phyloP scores from a whole-genome alignment of 2,329 filamentous ascomycete species.

The Exophiala aquamarina region DNA sequence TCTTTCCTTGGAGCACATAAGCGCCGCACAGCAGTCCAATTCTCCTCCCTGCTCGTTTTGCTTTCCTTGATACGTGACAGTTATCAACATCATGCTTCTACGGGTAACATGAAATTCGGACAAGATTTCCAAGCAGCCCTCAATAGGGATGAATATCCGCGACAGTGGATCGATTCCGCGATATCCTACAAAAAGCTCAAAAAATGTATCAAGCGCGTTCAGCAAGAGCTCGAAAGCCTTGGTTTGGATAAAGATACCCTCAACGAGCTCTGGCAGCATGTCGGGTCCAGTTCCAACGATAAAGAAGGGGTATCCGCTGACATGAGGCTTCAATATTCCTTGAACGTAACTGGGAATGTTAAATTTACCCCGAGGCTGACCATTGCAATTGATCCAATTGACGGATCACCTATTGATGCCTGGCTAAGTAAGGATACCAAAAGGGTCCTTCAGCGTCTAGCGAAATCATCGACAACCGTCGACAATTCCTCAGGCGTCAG shows the following conservation, averaged over 20 bases:
- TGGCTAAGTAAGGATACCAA: conserved; percentile 65
- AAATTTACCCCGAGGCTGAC: conserved; percentile 67
- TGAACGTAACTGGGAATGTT: conserved; percentile 45
- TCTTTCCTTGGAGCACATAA: too few relatives aligned
- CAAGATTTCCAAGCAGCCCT: conserved; percentile 73
- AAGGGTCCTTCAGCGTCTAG: conserved; percentile 62
- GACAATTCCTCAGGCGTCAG: neutral
- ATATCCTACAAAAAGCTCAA: conserved; percentile 84
- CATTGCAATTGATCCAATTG: conserved; percentile 65
- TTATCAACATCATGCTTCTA: neutral
- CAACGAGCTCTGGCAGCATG: conserved; percentile 59
- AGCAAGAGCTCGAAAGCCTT: conserved; percentile 66
- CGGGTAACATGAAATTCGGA: conserved; percentile 90
- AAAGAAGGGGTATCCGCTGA: conserved; percentile 28
- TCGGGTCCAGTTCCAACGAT: conserved; percentile 38
- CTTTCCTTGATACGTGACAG: too few relatives aligned
- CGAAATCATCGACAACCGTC: conserved; percentile 33
- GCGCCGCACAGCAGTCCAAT: neutral
- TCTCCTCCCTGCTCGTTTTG: neutral
- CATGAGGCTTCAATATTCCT: conserved; percentile 53
- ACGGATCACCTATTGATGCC: conserved; percentile 69
- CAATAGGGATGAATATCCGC: conserved; percentile 70
- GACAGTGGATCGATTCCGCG: conserved; percentile 69
- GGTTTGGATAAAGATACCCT: conserved; percentile 73
- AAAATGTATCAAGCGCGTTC: conserved; percentile 82